phyloP scores from a whole-genome alignment of 2,329 filamentous ascomycete species.

The Cordyceps militaris region DNA sequence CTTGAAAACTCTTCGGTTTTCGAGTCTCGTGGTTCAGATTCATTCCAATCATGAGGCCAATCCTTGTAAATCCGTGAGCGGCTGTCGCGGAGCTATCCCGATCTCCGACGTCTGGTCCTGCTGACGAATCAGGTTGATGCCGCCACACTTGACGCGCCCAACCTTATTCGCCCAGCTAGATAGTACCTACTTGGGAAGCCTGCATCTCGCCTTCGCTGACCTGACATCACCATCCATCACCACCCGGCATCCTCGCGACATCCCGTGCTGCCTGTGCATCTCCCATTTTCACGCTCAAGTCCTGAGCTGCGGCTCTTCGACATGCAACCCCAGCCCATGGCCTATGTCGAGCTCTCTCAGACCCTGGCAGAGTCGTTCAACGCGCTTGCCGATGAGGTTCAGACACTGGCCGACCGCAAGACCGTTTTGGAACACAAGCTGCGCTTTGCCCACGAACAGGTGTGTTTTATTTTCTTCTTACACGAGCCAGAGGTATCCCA shows the following conservation, averaged over 20 bases:
- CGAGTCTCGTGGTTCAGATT: background rate
- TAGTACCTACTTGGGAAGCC: background rate
- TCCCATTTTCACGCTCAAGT: background rate
- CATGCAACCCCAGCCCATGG: slow-evolving; percentile 25
- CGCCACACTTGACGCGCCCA: background rate
- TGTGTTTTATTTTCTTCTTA: slow-evolving; percentile 30
- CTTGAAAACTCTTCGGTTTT: background rate
- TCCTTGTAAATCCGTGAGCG: background rate
- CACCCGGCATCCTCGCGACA: background rate
- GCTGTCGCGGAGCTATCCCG: slow-evolving; percentile 13
- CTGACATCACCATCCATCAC: slow-evolving; percentile 7
- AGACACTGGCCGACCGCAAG: slow-evolving; percentile 55
- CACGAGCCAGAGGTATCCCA: background rate
- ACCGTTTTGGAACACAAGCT: slow-evolving; percentile 61
- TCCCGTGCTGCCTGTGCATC: background rate
- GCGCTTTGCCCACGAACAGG: slow-evolving; percentile 59
- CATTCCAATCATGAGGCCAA: background rate
- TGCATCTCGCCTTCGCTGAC: background rate
- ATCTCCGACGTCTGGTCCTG: slow-evolving; percentile 10
- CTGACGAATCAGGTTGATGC: slow-evolving; percentile 12
- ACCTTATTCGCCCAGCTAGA: background rate
- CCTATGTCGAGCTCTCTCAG: slow-evolving; percentile 38
- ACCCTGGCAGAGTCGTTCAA: slow-evolving; percentile 58
- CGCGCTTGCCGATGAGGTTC: slow-evolving; percentile 57
- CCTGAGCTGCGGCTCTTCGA: slow-evolving; percentile 6